Base-by-base conservation (phyloP, 2,329 filamentous ascomycete genomes). In the Beauveria brongniartii region DNA sequence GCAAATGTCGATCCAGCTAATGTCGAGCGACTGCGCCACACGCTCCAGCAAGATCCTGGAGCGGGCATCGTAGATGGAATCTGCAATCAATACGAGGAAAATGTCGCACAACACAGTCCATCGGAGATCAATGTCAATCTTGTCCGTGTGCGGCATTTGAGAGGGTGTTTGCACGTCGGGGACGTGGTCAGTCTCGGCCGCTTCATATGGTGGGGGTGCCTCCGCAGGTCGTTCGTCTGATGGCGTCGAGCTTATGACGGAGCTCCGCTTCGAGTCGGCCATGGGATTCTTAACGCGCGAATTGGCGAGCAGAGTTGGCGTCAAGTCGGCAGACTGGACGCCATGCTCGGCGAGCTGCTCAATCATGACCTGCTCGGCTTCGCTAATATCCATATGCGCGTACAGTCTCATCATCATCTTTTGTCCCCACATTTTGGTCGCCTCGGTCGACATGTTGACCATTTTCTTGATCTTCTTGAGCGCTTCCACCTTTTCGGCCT, bases 381-480 rank as follows among this genome's bases (percentile, higher is more conserved):
- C 80, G 69, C 87, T 92, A 69, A 99, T 95, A 63, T 99, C 94
- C 94, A 99, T 99, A 74, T 99, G 94, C 14, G 85, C 79, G 72
- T 97, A 99, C 14, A 99, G 73, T 26, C 93, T 86, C 63, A 97
- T 86, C 92, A 99, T 99, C 82, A 96, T 96, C 77, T 95, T 95
- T 73, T 99, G 94, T 61, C 90, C 87, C 93, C 93, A 99, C 89
- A 97, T 97, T 73, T 89, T 89, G 77, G 90, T 88, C 41, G 87
- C 84, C 72, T 97, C 94, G 12, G 86, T 77, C 0, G 89, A 84
- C 63, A 88, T 77, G 34, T 83, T 80, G 12, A 92, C 72, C 48
- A 86, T 78, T 72, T 93, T 97, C 74, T 88, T 94, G 1, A 84
- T 82, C 47, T 80, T 82, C 68, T 82, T 90, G 2, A 82, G 86